Conservation (phyloP, 441 rosid genomes). For the Syzygium syzygioides region DNA sequence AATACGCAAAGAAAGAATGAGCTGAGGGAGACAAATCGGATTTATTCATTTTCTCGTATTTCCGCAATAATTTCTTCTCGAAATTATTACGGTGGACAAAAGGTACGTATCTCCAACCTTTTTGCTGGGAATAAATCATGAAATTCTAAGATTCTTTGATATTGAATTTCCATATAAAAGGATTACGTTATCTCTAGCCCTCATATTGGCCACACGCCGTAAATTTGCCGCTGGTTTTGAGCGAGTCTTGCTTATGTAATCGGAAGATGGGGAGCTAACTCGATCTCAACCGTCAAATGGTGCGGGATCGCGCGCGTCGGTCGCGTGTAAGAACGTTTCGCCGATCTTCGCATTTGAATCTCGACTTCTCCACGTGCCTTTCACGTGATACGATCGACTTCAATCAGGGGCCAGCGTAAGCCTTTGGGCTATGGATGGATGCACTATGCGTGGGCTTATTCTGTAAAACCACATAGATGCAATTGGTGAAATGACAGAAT, state of each 20-base stretch:
- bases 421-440: neutral
- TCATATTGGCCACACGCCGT: neutral
- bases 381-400: neutral
- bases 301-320: neutral
- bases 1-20: too few relatives aligned
- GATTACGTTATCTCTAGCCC: neutral
- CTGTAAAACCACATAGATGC: neutral
- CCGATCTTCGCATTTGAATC: neutral
- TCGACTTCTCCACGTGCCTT: fast-evolving
- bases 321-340: neutral
- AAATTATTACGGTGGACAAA: too few relatives aligned
- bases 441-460: neutral
- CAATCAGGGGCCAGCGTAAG: neutral
- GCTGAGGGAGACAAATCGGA: too few relatives aligned
- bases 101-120: too few relatives aligned
- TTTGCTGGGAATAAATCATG: too few relatives aligned
- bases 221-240: neutral
- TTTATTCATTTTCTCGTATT: too few relatives aligned
- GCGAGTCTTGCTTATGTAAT: neutral
- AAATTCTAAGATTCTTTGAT: too few relatives aligned
- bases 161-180: too few relatives aligned
- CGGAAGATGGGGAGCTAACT: neutral
- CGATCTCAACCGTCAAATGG: neutral
- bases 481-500: neutral
- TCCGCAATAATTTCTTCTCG: too few relatives aligned